These are phyloP conservation scores for Cystobasidium pallidum DNA, from an alignment of 1,284 basidiomycete species.

Conservation along the genomic window DNA sequence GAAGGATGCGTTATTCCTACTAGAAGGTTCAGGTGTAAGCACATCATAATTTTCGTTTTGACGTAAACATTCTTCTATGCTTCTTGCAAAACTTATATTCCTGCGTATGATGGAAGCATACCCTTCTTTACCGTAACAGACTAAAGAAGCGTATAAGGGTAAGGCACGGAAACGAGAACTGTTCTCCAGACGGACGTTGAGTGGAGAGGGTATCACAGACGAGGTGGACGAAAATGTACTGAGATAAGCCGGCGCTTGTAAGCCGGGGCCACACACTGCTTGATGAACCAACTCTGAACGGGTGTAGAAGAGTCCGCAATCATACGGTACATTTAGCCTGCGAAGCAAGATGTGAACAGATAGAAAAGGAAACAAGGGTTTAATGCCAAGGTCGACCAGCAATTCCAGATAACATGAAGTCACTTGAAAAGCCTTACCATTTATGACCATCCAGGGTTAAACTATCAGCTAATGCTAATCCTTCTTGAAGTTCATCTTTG, in stretches of 20 bases:
- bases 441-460: slow-evolving; percentile 60
- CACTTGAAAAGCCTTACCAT: slow-evolving; percentile 51
- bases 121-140: slow-evolving; percentile 59
- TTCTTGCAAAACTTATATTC: slow-evolving; percentile 59
- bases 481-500: slow-evolving; percentile 53
- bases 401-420: too few species aligned
- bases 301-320: slow-evolving; percentile 61
- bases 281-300: slow-evolving; percentile 54
- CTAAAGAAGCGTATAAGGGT: slow-evolving; percentile 60
- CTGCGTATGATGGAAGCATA: slow-evolving; percentile 58
- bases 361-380: too few species aligned
- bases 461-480: slow-evolving; percentile 60
- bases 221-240: slow-evolving; percentile 6
- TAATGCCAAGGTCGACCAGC: too few species aligned
- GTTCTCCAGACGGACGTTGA: slow-evolving; percentile 61
- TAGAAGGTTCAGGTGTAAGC: slow-evolving; percentile 47
- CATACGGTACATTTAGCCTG: slow-evolving; percentile 60
- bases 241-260: slow-evolving; percentile 58
- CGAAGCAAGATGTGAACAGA: not conserved
- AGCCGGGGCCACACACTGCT: slow-evolving; percentile 57
- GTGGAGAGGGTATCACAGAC: slow-evolving; percentile 56
- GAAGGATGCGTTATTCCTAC: slow-evolving; percentile 9
- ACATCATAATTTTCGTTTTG: slow-evolving; percentile 55
- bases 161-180: slow-evolving; percentile 61
- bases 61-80: slow-evolving; percentile 55